Evolutionary conservation across 257 asterid genomes (phyloP), one percentile per base, ranked within the genome.

Genomic region (Cordia subcordata): DNA sequence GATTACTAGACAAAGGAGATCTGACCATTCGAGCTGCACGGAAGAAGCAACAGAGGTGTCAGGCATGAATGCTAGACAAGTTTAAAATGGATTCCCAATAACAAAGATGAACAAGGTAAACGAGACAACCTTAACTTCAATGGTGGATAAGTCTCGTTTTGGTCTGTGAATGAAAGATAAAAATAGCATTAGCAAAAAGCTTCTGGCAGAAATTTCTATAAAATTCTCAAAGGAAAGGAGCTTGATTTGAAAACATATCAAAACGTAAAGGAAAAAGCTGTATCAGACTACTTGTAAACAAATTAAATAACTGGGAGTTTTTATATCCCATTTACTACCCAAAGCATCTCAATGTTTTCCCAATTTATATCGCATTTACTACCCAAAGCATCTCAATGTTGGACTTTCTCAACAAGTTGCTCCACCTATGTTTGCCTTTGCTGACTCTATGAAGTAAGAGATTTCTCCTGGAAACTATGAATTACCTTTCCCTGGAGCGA

Each of bases 21-120:
- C 80, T 49, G 69, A 90, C 96, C 95, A 60, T 68, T 81, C 80
- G 98, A 81, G 69, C 98, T 90, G 98, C 90, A 80, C 51, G 62
- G 70, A 57, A 49, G 44, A 59, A 68, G 16, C 53, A 62, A 44
- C n/a, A 3, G 16, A 5, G 21, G 55, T 14, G 65, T 85, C 49
- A 81, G 85, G 56, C 38, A 55, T 45, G 47, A 61, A 8, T 32
- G 35, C 5, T 13, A 15, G 27, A 58, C 39, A 58, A 35, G 14
- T 20, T 33, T 60, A 51, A 70, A 38, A 18, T 35, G 49, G 15
- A 45, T n/a, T 27, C 6, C 8, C 18, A 50, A 42, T 32, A 55
- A 44, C 32, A 9, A 22, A 33, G 23, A 60, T 22, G 45, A 23
- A 13, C n/a, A 14, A 21, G 70, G 49, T 52, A 39, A 65, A 45